Evolutionary conservation across 208 protist species (phyloP), one percentile per base, ranked within the genome.

Genomic region (Leishmania guyanensis): DNA sequence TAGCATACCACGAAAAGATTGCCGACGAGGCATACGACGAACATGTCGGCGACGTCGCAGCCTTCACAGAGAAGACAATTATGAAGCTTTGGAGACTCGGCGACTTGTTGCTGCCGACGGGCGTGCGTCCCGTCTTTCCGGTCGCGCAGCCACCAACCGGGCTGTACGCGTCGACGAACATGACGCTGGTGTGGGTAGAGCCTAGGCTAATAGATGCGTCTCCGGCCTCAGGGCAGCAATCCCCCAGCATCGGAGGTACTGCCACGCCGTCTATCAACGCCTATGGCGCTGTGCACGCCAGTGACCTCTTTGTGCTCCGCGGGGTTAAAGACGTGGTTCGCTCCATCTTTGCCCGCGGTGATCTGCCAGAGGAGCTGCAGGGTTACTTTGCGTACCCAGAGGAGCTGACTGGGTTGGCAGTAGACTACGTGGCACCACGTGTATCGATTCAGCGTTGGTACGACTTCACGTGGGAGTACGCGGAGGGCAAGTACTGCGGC

Each of bases 401-500:
- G 65, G 92, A 97, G 84, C 85, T 95, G 14, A 87, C 89, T 22
- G 91, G 89, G 8, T 85, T 92, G 86, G 79, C 86, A 12, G 75
- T 97, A 36, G 75, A 92, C 68, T 92, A 94, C 60, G 81, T 93
- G 0, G 29, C 78, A 43, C 66, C 89, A 73, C 90, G 92, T 72
- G 88, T 96, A 26, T 86, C 94, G 1, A 69, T 93, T 51, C 86
- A 94, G 83, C 87, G 87, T 54, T 96, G 90, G 89, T 84, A 94
- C 22, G 91, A 96, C 82, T 93, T 97, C 83, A 88, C 93, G 16
- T 97, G 94, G 94, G 90, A 94, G 81, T 94, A 96, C 85, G 89
- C 81, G 20, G 90, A 93, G 26, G 90, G 89, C 65, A 62, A 86
- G 65, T 91, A 91, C 77, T 90, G 88, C 65, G 92, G 79, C n/a